A percentile compares a stretch with the other conserved stretches of the same genome.
These are phyloP conservation scores for Monosporozyma yasuniensis DNA, from an alignment of 805 yeast genomes.

Conservation along the genomic window DNA sequence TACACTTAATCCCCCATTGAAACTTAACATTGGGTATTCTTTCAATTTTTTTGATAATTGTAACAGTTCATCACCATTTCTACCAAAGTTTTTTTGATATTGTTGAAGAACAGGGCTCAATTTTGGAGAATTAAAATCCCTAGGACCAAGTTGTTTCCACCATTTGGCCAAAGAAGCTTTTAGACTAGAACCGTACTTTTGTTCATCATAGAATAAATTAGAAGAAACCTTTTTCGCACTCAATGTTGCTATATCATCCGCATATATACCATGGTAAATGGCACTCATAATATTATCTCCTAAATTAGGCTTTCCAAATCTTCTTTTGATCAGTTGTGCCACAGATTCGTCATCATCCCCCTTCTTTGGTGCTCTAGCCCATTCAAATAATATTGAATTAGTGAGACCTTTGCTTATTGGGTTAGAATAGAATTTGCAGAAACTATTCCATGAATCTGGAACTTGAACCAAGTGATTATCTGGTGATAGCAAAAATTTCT, in stretches of 20 bases:
- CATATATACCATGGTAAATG: constrained; percentile 80
- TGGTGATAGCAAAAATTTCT: constrained; percentile 51
- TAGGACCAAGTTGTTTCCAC: constrained; percentile 6
- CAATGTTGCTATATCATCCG: constrained; percentile 63
- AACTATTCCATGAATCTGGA: constrained; percentile 36
- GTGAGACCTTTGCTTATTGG: constrained; percentile 40
- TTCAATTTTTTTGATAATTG: constrained; percentile 34
- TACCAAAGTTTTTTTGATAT: constrained; percentile 36
- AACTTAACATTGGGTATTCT: constrained; percentile 52
- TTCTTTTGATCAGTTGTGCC: constrained; percentile 51
- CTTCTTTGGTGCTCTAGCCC: constrained; percentile 25
- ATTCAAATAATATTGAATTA: constrained; percentile 42
- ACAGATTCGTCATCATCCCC: constrained; percentile 57
- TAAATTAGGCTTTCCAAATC: constrained; percentile 46
- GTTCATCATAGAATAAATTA: constrained; percentile 47
- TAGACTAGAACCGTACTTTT: constrained; percentile 48
- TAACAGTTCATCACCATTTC: constrained; percentile 32
- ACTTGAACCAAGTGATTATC: constrained; percentile 43
- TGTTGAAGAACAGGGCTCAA: constrained; percentile 4
- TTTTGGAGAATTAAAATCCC: background rate
- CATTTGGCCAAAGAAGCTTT: constrained; percentile 36
- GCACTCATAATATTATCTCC: constrained; percentile 67
- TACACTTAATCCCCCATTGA: constrained; percentile 47
- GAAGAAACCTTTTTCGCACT: constrained; percentile 59
- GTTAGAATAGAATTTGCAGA: constrained; percentile 31